Percentiles rank a stretch among this genome's conserved stretches.
These are phyloP conservation scores for Diutina pseudorugosa DNA, from an alignment of 1,139 yeast species.

Conservation along the genomic window DNA sequence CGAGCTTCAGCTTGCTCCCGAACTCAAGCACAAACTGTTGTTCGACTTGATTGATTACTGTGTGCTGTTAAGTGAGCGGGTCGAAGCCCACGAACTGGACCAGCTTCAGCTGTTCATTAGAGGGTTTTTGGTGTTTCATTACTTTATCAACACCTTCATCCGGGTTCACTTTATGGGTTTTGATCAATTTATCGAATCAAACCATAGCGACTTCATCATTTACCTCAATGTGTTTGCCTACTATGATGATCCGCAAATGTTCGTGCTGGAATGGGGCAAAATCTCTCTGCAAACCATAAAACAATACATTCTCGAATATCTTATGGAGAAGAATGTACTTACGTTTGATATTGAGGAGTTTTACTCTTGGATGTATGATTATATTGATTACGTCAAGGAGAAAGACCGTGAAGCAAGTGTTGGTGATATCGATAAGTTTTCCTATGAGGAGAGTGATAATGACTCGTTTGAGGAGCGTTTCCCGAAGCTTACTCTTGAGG, in stretches of 20 bases:
- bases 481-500: neutral
- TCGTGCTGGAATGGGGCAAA: slow-evolving; percentile 13
- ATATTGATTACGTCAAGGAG: slow-evolving; percentile 26
- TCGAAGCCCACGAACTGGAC: slow-evolving; percentile 11
- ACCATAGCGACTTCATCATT: slow-evolving; percentile 30
- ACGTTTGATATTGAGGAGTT: slow-evolving; percentile 26
- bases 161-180: slow-evolving; percentile 35
- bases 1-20: slow-evolving; percentile 22
- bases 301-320: slow-evolving; percentile 18
- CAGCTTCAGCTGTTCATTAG: slow-evolving; percentile 19
- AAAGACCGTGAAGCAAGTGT: slow-evolving; percentile 12
- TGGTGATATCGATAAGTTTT: neutral
- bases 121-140: slow-evolving; percentile 31
- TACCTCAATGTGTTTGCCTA: slow-evolving; percentile 33
- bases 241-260: slow-evolving; percentile 21
- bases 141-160: slow-evolving; percentile 31
- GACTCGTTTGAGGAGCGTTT: neutral
- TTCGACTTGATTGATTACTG: slow-evolving; percentile 35
- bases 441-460: neutral
- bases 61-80: slow-evolving; percentile 26
- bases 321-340: slow-evolving; percentile 19
- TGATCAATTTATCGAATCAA: slow-evolving; percentile 26
- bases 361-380: slow-evolving; percentile 28
- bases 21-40: slow-evolving; percentile 20
- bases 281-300: slow-evolving; percentile 17